Percentiles rank a stretch among this genome's conserved stretches.
phyloP scores from a whole-genome alignment of 345 rosid species.

The Pistacia vera region DNA sequence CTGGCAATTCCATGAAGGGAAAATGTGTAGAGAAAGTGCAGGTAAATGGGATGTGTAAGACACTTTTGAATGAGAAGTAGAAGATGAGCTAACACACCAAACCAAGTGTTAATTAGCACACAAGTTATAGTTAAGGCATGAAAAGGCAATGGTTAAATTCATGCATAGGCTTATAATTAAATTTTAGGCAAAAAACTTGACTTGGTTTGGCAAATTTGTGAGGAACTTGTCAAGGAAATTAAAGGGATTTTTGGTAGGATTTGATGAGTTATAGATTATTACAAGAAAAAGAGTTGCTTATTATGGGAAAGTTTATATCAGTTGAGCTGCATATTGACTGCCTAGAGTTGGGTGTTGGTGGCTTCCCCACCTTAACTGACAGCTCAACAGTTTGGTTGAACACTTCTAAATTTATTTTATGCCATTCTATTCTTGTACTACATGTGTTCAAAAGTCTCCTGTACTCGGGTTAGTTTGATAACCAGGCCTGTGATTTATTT shows the following conservation, averaged over 20 bases:
- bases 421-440: too few species aligned
- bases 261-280: constrained; percentile 22
- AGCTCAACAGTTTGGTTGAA: constrained; percentile 25
- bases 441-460: too few species aligned
- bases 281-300: constrained; percentile 25
- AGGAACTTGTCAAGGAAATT: background rate
- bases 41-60: constrained; percentile 26
- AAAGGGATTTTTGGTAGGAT: constrained; percentile 29
- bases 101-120: constrained; percentile 22
- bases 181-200: constrained; percentile 7
- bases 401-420: background rate
- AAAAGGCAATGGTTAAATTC: constrained; percentile 4
- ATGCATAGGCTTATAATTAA: constrained; percentile 3
- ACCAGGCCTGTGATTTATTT: too few species aligned
- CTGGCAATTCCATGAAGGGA: constrained; percentile 68
- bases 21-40: constrained; percentile 16
- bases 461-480: too few species aligned
- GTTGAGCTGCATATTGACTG: constrained; percentile 62
- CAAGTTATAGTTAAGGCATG: constrained; percentile 22
- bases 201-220: background rate
- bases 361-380: constrained; percentile 25
- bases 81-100: constrained; percentile 89
- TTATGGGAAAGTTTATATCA: constrained; percentile 1
- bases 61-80: constrained; percentile 35
- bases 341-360: constrained; percentile 33